These are phyloP conservation scores for Haplographium delicatum DNA, from an alignment of 495 filamentous ascomycete species.

Conservation along the genomic window DNA sequence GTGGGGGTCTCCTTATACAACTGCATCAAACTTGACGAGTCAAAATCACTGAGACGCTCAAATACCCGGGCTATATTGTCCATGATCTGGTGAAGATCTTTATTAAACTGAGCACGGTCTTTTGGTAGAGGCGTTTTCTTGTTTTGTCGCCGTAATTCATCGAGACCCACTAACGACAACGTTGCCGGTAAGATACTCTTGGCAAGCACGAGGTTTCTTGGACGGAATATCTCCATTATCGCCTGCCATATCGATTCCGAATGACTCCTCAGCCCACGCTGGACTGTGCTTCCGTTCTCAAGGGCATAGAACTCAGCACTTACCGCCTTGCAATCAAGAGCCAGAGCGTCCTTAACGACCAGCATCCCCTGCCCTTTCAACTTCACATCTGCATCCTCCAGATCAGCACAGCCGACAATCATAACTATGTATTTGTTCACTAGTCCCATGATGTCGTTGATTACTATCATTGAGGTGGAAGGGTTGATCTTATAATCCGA, in stretches of 20 bases:
- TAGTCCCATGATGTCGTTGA: conserved; percentile 44
- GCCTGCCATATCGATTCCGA: conserved; percentile 70
- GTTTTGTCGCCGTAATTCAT: conserved; percentile 54
- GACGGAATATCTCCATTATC: conserved; percentile 61
- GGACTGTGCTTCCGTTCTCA: conserved; percentile 47
- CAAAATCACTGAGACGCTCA: conserved; percentile 70
- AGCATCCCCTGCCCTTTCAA: conserved; percentile 46
- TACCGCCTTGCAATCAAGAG: conserved; percentile 69
- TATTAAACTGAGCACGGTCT: conserved; percentile 66
- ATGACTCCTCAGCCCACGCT: conserved; percentile 59
- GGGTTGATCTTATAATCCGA: conserved; percentile 36
- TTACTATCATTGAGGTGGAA: conserved; percentile 43
- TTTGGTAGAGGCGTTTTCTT: conserved; percentile 42
- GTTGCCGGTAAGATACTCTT: conserved; percentile 66
- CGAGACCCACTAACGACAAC: conserved; percentile 60
- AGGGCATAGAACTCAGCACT: conserved; percentile 66
- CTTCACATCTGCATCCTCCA: conserved; percentile 30
- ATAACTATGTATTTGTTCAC: conserved; percentile 42
- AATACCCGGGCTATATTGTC: conserved; percentile 66
- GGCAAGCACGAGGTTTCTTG: conserved; percentile 59
- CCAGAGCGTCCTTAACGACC: conserved; percentile 65
- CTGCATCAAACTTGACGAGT: conserved; percentile 52
- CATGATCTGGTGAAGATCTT: conserved; percentile 61
- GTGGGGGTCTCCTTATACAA: conserved; percentile 58
- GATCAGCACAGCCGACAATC: conserved; percentile 37